phyloP scores from a whole-genome alignment of 1,284 basidiomycete genomes.

The Sporisorium sorghi region DNA sequence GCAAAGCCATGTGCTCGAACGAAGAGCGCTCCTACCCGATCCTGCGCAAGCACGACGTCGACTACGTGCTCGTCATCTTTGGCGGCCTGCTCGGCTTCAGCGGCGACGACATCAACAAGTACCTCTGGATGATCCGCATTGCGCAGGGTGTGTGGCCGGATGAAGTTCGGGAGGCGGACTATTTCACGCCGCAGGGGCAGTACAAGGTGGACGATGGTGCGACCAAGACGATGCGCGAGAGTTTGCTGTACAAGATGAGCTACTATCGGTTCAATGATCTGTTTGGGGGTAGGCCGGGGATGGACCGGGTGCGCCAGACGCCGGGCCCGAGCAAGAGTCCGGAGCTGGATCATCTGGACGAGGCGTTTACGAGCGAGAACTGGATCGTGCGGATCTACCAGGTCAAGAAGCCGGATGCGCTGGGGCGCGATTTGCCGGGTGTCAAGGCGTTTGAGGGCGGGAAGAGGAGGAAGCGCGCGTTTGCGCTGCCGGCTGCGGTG shows the following conservation, averaged over 20 bases:
- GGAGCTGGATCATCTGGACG: conserved; percentile 64
- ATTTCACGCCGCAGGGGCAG: conserved; percentile 93
- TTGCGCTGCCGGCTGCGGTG: conserved; percentile 15
- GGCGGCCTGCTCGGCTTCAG: conserved; percentile 96
- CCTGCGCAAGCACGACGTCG: conserved; percentile 95
- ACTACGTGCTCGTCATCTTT: conserved; percentile 97
- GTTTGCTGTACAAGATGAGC: conserved; percentile 78
- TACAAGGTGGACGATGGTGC: conserved; percentile 92
- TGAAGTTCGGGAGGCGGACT: conserved; percentile 92
- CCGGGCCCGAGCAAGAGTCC: conserved; percentile 54
- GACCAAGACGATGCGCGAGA: conserved; percentile 89
- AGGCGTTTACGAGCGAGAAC: conserved; percentile 68
- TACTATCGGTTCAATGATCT: conserved; percentile 68
- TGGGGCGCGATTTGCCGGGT: conserved; percentile 78
- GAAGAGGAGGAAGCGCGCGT: conserved; percentile 77
- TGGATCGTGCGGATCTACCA: conserved; percentile 82
- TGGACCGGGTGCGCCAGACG: conserved; percentile 62
- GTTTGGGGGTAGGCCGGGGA: conserved; percentile 70
- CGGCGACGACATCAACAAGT: conserved; percentile 99
- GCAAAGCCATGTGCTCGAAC: conserved; percentile 84
- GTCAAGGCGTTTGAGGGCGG: conserved; percentile 87
- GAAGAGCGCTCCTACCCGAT: conserved; percentile 98
- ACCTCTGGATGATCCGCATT: conserved; percentile 86
- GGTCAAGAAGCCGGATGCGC: conserved; percentile 91
- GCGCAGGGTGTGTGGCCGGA: conserved; percentile 99